phyloP scores from a whole-genome alignment of 2,329 filamentous ascomycete genomes.

The Colletotrichum filicis region DNA sequence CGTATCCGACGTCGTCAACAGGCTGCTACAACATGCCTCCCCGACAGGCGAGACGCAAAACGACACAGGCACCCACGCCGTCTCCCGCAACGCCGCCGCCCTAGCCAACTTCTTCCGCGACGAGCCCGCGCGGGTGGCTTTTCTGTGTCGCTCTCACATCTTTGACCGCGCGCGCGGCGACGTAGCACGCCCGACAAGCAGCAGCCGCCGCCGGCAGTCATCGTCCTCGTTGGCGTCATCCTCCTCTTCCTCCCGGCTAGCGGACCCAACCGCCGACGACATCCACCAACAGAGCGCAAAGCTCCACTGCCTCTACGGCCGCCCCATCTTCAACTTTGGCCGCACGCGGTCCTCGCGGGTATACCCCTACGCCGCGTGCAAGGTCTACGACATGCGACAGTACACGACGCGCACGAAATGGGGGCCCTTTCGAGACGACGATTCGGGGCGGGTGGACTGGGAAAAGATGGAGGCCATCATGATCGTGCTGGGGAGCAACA shows the following conservation, averaged over 20 bases:
- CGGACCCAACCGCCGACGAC: not conserved
- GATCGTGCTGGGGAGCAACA: conserved; percentile 74
- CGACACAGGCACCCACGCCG: conserved; percentile 48
- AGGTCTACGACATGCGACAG: conserved; percentile 79
- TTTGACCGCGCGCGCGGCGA: conserved; percentile 66
- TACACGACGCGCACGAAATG: conserved; percentile 72
- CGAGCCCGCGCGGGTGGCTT: conserved; percentile 64
- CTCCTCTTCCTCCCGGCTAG: not conserved
- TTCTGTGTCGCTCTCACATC: conserved; percentile 73
- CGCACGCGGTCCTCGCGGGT: conserved; percentile 49
- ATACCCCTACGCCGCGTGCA: conserved; percentile 72
- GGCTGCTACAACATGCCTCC: conserved; percentile 57
- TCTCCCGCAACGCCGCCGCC: conserved; percentile 60
- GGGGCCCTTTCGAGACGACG: conserved; percentile 79
- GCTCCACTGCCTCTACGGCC: conserved; percentile 76
- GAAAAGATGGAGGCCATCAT: conserved; percentile 82
- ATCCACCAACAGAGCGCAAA: conserved; percentile 74
- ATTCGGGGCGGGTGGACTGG: conserved; percentile 75
- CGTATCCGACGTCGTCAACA: conserved; percentile 57
- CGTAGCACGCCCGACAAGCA: not conserved
- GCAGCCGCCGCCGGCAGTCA: not conserved
- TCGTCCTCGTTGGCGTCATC: not conserved
- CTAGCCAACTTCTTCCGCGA: conserved; percentile 57
- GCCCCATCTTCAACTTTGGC: conserved; percentile 59
- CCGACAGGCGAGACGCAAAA: conserved; percentile 44